A percentile compares a stretch with the other conserved stretches of the same genome.
These are phyloP conservation scores for Isatis tinctoria DNA, from an alignment of 345 rosid genomes.

Conservation along the genomic window DNA sequence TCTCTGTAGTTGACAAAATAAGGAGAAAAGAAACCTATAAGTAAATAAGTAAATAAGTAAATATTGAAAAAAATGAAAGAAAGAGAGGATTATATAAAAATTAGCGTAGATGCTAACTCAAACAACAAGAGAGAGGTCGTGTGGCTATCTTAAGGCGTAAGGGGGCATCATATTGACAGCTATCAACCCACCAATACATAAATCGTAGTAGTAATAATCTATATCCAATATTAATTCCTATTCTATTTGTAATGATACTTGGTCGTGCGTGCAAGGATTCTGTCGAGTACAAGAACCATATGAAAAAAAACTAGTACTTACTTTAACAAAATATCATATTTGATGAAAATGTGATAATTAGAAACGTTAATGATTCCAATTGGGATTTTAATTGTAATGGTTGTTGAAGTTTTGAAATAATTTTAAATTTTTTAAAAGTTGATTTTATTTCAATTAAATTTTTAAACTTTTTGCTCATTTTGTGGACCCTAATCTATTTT, in stretches of 20 bases:
- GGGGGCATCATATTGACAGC: slow-evolving; percentile 20
- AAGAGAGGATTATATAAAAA: not conserved
- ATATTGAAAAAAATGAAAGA: not conserved
- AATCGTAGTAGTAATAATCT: not conserved
- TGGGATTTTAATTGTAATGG: too few relatives aligned
- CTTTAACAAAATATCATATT: not conserved
- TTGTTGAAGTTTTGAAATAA: too few relatives aligned
- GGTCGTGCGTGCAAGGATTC: slow-evolving; percentile 23
- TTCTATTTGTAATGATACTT: not conserved
- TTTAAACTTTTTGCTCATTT: too few relatives aligned
- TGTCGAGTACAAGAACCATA: not conserved
- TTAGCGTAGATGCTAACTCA: not conserved
- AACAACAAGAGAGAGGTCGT: slow-evolving; percentile 1
- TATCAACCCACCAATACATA: not conserved
- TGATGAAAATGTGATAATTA: too few relatives aligned
- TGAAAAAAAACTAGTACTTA: not conserved
- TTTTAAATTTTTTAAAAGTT: too few relatives aligned
- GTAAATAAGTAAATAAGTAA: not conserved
- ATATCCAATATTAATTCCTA: not conserved
- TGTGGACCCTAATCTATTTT: too few relatives aligned
- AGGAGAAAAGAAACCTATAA: not conserved
- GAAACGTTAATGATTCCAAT: too few relatives aligned
- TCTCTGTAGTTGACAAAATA: not conserved
- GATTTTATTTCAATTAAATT: too few relatives aligned
- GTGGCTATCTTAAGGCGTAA: not conserved